Percentiles rank a stretch among this genome's conserved stretches.
These are phyloP conservation scores for Colletotrichum nymphaeae DNA, from an alignment of 2,329 filamentous ascomycete genomes.

Conservation along the genomic window DNA sequence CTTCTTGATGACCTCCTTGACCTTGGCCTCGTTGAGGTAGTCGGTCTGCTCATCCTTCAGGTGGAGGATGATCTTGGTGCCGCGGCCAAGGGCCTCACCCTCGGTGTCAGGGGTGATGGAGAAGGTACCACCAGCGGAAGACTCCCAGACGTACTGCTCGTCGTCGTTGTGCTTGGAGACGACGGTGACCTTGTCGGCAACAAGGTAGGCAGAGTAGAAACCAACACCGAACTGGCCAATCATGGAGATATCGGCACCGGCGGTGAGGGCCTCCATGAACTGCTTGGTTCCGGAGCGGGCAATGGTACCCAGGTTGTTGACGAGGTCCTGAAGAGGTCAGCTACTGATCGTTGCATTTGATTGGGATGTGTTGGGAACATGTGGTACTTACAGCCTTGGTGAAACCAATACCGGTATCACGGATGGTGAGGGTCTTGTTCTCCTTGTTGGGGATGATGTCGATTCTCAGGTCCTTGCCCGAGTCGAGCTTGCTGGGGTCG, in stretches of 20 bases:
- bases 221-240: constrained; percentile 99
- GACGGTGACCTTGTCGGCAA: constrained; percentile 95
- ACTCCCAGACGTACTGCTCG: constrained; percentile 99
- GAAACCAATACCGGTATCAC: constrained; percentile 99
- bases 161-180: constrained; percentile 99
- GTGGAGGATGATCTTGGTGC: constrained; percentile 98
- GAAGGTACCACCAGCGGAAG: constrained; percentile 96
- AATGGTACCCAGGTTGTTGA: constrained; percentile 99
- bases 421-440: constrained; percentile 96
- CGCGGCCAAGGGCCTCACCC: constrained; percentile 89
- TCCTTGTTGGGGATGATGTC: constrained; percentile 99
- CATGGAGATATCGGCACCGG: constrained; percentile 99
- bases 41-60: constrained; percentile 99
- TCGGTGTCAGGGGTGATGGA: constrained; percentile 91
- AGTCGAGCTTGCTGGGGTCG: constrained; percentile 96
- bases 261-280: constrained; percentile 99
- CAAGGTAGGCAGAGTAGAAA: constrained; percentile 99
- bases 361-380: not conserved
- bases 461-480: constrained; percentile 97
- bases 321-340: constrained; percentile 80
- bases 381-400: constrained; percentile 91
- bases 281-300: constrained; percentile 99
- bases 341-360: constrained; percentile 1
- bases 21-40: constrained; percentile 98
- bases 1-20: constrained; percentile 99